Evolutionary conservation across 371 early-diverging fungal species (phyloP).

Genomic region (Mucor racemosus): DNA sequence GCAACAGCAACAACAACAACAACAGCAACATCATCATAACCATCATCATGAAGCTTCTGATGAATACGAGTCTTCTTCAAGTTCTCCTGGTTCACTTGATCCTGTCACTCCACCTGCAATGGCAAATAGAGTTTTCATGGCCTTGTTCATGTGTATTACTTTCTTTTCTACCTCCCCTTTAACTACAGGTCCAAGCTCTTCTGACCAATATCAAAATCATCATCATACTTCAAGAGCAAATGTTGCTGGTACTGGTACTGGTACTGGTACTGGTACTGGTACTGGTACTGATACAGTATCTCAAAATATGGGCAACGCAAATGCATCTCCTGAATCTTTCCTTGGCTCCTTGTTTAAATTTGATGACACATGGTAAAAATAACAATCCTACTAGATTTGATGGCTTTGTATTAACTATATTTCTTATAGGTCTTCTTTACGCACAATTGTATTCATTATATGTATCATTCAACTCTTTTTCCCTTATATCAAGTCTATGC

Average conservation of each 20-base stretch:
- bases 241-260: slow-evolving; percentile 24
- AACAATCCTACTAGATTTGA: too few species aligned
- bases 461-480: slow-evolving; percentile 40
- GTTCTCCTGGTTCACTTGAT: slow-evolving; percentile 27
- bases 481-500: slow-evolving; percentile 34
- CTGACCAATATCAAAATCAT: slow-evolving; percentile 46
- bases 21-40: too few species aligned
- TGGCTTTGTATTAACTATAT: neutral
- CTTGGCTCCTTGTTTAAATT: slow-evolving; percentile 19
- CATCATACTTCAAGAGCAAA: slow-evolving; percentile 48
- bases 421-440: slow-evolving; percentile 29
- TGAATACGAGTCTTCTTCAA: slow-evolving; percentile 36
- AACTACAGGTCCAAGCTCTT: slow-evolving; percentile 39
- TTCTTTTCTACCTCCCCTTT: slow-evolving; percentile 53
- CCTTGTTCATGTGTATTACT: slow-evolving; percentile 48
- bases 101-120: slow-evolving; percentile 32
- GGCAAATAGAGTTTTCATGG: slow-evolving; percentile 52
- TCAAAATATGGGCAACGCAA: neutral
- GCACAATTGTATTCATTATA: slow-evolving; percentile 37
- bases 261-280: too few species aligned
- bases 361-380: slow-evolving; percentile 36
- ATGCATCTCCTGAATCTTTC: slow-evolving; percentile 9
- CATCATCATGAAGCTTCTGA: slow-evolving; percentile 15
- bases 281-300: slow-evolving; percentile 15
- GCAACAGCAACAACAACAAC: too few species aligned